Percentiles rank a stretch among this genome's conserved stretches.
Evolutionary conservation across 805 yeast species (phyloP).

Genomic region (Myxozyma lipomycoides): DNA sequence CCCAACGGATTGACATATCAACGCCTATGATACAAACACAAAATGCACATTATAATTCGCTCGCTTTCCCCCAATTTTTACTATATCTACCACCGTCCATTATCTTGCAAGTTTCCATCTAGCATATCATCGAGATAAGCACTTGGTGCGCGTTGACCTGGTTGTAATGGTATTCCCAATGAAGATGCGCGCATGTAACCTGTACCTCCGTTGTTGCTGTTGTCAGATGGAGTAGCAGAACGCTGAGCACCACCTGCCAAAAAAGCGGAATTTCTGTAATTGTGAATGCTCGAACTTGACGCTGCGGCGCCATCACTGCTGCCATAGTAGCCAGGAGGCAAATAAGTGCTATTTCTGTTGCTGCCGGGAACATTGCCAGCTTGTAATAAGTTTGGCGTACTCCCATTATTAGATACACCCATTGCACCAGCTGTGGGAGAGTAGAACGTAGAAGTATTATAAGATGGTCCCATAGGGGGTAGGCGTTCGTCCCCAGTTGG

Average conservation of each 20-base stretch:
- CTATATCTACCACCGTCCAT: not conserved
- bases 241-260: slow-evolving; percentile 1
- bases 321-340: slow-evolving; percentile 27
- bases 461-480: slow-evolving; percentile 26
- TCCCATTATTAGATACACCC: slow-evolving; percentile 14
- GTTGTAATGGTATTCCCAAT: slow-evolving; percentile 5
- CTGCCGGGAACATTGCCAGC: slow-evolving; percentile 1
- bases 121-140: slow-evolving; percentile 39
- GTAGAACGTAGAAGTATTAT: slow-evolving; percentile 48
- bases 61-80: not conserved
- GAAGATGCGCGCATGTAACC: slow-evolving; percentile 5
- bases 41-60: not conserved
- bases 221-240: slow-evolving; percentile 7
- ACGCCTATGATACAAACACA: not conserved
- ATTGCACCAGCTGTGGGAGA: slow-evolving; percentile 65
- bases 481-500: slow-evolving; percentile 17
- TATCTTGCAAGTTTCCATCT: slow-evolving; percentile 10
- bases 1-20: not conserved
- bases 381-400: not conserved
- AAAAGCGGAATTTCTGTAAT: slow-evolving; percentile 4
- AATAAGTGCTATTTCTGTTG: slow-evolving; percentile 19
- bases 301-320: slow-evolving; percentile 7
- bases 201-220: not conserved
- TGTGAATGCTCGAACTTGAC: slow-evolving; percentile 3
- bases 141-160: slow-evolving; percentile 37